These are phyloP conservation scores for Coix lacrymajobi DNA, from an alignment of 176 grass and related monocot genomes.

Conservation along the genomic window DNA sequence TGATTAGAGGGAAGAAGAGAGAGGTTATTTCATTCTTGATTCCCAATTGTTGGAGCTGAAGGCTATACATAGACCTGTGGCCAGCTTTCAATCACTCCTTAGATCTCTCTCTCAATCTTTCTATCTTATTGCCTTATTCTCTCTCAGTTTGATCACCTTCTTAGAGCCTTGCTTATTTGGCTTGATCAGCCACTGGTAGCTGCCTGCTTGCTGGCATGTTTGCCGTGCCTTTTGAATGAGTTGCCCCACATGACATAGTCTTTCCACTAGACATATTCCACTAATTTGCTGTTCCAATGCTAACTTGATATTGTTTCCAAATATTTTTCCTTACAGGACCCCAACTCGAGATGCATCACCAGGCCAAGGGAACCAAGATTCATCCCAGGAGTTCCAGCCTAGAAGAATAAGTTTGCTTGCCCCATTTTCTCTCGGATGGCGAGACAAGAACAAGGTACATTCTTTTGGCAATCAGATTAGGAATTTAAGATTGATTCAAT, in stretches of 20 bases:
- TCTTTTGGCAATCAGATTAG: neutral
- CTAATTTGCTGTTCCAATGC: neutral
- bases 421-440: slow-evolving; percentile 77
- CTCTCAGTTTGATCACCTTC: no score
- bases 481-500: neutral
- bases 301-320: slow-evolving; percentile 2
- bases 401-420: slow-evolving; percentile 96
- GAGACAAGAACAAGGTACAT: slow-evolving; percentile 89
- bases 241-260: neutral
- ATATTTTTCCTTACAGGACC: slow-evolving; percentile 39
- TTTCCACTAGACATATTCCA: neutral
- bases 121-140: no score
- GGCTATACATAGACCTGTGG: no score
- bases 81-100: no score
- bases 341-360: slow-evolving; percentile 50
- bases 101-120: no score
- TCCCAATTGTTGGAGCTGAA: no score
- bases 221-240: no score
- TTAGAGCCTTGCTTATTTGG: no score
- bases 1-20: no score
- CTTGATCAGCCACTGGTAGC: no score
- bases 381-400: slow-evolving; percentile 75
- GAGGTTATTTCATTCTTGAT: no score
- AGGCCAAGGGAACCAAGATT: slow-evolving; percentile 60
- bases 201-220: no score